Conservation (phyloP, 2,329 filamentous ascomycete genomes). For the Albophoma yamanashiensis region DNA sequence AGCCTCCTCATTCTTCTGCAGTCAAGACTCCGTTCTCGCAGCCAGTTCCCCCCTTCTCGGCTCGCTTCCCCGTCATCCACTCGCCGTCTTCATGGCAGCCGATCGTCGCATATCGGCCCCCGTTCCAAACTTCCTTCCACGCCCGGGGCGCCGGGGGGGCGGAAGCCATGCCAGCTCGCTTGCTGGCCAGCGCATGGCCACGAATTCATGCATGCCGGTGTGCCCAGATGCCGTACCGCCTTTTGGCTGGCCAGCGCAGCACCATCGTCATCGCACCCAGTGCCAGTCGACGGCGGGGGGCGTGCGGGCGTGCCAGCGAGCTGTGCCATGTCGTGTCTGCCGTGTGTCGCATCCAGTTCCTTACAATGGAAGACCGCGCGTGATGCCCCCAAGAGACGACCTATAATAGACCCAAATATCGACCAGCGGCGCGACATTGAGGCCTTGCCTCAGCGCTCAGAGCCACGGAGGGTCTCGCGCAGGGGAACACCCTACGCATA, state of each 20-base stretch:
- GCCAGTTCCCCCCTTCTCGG: neutral
- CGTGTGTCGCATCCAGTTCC: neutral
- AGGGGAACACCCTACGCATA: neutral
- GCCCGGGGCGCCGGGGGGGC: neutral
- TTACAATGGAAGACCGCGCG: neutral
- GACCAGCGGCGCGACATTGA: neutral
- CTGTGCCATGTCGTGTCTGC: neutral
- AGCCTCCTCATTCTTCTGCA: neutral
- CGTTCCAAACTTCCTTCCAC: neutral
- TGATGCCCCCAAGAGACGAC: neutral
- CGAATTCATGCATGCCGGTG: conserved; percentile 17
- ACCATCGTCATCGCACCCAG: neutral
- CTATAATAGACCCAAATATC: conserved; percentile 1
- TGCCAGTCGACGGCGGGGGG: neutral
- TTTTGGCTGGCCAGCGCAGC: neutral
- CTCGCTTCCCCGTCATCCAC: neutral
- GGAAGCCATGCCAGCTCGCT: neutral
- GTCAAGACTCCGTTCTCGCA: neutral
- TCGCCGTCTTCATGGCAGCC: neutral
- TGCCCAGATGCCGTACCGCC: conserved; percentile 2
- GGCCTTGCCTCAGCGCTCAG: conserved; percentile 1
- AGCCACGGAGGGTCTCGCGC: neutral
- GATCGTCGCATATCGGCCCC: neutral
- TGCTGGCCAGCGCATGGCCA: conserved; percentile 15
- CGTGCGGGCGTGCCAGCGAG: neutral